phyloP scores from a whole-genome alignment of 306 rosid species.

The Prunus davidiana region DNA sequence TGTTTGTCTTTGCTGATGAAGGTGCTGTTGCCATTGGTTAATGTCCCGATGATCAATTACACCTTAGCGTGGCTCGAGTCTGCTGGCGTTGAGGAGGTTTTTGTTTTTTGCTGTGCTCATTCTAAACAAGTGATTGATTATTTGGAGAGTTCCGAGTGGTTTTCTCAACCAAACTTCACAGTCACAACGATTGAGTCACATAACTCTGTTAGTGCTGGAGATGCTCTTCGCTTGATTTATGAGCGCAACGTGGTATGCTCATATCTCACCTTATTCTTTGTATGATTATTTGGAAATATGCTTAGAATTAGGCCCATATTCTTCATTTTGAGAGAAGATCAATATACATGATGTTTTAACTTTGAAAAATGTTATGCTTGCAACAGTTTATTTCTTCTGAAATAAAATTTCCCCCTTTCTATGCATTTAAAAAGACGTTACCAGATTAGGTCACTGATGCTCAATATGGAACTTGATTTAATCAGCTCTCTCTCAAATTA shows the following conservation, averaged over 20 bases:
- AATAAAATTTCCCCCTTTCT: neutral
- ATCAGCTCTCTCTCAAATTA: neutral
- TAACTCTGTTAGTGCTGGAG: constrained; percentile 89
- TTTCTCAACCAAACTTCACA: constrained; percentile 64
- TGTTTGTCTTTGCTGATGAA: constrained; percentile 15
- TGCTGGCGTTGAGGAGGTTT: constrained; percentile 94
- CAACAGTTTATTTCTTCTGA: neutral
- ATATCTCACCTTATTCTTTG: neutral
- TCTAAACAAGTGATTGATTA: constrained; percentile 79
- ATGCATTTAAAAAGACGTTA: neutral
- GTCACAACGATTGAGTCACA: constrained; percentile 84
- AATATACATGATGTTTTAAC: neutral
- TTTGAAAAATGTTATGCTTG: neutral
- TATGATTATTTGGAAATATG: neutral
- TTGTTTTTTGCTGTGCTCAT: constrained; percentile 91
- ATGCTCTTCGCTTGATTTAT: constrained; percentile 79
- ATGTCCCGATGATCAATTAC: constrained; percentile 89
- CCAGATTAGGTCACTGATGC: neutral
- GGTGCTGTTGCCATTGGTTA: constrained; percentile 84
- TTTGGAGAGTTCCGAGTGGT: constrained; percentile 80
- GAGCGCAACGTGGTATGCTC: constrained; percentile 89
- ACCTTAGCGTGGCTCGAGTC: constrained; percentile 95
- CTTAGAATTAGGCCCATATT: neutral
- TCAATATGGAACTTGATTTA: neutral
- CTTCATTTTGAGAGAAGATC: neutral